phyloP scores from a whole-genome alignment of 2,329 filamentous ascomycete species.

The Trichoderma afroharzianum region DNA sequence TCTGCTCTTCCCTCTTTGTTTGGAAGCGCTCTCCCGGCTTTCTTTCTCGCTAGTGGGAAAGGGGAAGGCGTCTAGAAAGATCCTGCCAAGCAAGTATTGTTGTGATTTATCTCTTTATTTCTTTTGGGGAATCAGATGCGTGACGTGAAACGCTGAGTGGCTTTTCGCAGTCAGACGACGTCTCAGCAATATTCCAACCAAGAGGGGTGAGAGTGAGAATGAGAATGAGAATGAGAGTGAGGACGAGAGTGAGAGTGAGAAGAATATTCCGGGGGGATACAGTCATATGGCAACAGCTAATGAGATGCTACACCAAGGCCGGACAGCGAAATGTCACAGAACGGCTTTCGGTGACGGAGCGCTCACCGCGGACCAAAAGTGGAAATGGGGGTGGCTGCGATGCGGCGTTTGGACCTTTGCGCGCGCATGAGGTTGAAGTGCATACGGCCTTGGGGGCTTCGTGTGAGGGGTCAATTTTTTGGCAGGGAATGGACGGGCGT shows the following conservation, averaged over 20 bases:
- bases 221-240: background rate
- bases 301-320: background rate
- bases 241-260: background rate
- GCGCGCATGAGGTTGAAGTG: background rate
- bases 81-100: background rate
- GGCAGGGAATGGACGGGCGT: conserved; percentile 42
- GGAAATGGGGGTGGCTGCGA: conserved; percentile 15
- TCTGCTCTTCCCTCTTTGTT: background rate
- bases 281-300: background rate
- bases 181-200: background rate
- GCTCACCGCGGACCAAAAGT: conserved; percentile 12
- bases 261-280: background rate
- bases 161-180: background rate
- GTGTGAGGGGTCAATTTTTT: conserved; percentile 2
- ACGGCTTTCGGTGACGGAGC: conserved; percentile 8
- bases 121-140: background rate
- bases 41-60: background rate
- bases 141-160: background rate
- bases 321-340: background rate
- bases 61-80: background rate
- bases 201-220: background rate
- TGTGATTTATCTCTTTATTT: background rate
- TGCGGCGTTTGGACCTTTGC: background rate
- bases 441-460: background rate
- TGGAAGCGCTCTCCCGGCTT: background rate